Evolutionary conservation across 1,139 yeast species (phyloP).

Genomic region (Debaryomyces singareniensis): DNA sequence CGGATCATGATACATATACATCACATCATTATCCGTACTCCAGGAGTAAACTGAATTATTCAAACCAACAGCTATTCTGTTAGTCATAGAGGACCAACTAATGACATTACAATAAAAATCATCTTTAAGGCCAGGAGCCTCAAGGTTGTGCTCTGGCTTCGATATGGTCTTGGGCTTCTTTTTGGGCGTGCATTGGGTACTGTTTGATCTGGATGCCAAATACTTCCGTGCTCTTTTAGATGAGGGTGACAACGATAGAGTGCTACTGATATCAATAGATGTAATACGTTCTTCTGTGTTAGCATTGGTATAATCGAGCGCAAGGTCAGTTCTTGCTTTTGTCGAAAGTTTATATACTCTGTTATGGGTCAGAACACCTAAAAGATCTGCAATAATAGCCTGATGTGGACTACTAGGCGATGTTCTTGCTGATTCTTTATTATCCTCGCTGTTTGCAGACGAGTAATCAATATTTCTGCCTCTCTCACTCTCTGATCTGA

Average conservation of each 20-base stretch:
- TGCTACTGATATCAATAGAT: slow-evolving; percentile 10
- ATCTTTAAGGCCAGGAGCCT: slow-evolving; percentile 71
- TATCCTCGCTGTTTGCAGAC: neutral
- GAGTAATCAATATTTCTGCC: neutral
- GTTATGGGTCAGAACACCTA: slow-evolving; percentile 30
- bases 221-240: slow-evolving; percentile 8
- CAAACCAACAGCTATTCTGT: slow-evolving; percentile 64
- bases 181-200: slow-evolving; percentile 4
- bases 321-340: neutral
- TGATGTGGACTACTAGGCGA: slow-evolving; percentile 2
- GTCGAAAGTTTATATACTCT: slow-evolving; percentile 29
- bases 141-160: slow-evolving; percentile 24
- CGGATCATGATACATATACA: slow-evolving; percentile 13
- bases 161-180: slow-evolving; percentile 5
- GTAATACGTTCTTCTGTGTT: neutral
- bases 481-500: slow-evolving; percentile 2
- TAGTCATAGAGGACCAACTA: slow-evolving; percentile 59
- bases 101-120: slow-evolving; percentile 78
- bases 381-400: slow-evolving; percentile 39
- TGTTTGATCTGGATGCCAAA: slow-evolving; percentile 3
- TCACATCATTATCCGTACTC: slow-evolving; percentile 49
- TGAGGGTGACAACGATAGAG: slow-evolving; percentile 11
- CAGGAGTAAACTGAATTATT: slow-evolving; percentile 59
- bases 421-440: neutral
- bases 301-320: neutral